A percentile compares a stretch with the other conserved stretches of the same genome.
Conservation (phyloP, 441 rosid species). For the California macrophylla region DNA sequence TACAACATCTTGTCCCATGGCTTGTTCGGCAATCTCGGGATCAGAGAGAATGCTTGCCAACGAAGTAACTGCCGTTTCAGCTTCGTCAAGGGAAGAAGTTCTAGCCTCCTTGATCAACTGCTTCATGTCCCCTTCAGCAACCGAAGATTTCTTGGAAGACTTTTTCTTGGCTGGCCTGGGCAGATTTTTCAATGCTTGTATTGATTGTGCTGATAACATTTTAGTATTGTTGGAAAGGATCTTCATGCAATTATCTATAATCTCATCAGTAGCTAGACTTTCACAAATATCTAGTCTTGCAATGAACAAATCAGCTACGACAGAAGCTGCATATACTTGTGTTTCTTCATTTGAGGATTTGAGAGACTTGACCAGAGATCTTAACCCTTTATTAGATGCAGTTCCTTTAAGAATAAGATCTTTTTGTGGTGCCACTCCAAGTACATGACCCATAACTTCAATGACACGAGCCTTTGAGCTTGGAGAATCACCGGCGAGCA, state of each 20-base stretch:
- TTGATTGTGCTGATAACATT: constrained; percentile 68
- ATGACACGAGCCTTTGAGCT: constrained; percentile 53
- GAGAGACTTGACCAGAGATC: constrained; percentile 64
- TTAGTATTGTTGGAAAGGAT: constrained; percentile 64
- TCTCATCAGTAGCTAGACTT: constrained; percentile 66
- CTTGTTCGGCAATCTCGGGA: constrained; percentile 70
- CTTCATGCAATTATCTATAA: constrained; percentile 62
- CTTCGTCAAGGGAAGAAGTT: constrained; percentile 60
- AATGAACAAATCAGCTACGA: constrained; percentile 70
- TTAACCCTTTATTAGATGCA: constrained; percentile 78
- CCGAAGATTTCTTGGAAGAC: constrained; percentile 36
- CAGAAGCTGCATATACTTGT: constrained; percentile 74
- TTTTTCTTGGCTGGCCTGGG: constrained; percentile 48
- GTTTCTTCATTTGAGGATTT: constrained; percentile 64
- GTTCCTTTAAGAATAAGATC: constrained; percentile 61
- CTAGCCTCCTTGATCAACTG: constrained; percentile 72
- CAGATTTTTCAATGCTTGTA: constrained; percentile 74
- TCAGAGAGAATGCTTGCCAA: constrained; percentile 74
- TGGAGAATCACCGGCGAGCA: constrained; percentile 65
- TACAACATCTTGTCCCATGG: constrained; percentile 70
- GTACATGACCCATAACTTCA: constrained; percentile 76
- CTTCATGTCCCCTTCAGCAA: constrained; percentile 61
- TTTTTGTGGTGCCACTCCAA: constrained; percentile 49
- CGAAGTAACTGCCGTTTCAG: constrained; percentile 74
- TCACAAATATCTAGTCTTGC: constrained; percentile 70